A percentile compares a stretch with the other conserved stretches of the same genome.
phyloP scores from a whole-genome alignment of 129 eudicot species.

The Glebionis coronaria region DNA sequence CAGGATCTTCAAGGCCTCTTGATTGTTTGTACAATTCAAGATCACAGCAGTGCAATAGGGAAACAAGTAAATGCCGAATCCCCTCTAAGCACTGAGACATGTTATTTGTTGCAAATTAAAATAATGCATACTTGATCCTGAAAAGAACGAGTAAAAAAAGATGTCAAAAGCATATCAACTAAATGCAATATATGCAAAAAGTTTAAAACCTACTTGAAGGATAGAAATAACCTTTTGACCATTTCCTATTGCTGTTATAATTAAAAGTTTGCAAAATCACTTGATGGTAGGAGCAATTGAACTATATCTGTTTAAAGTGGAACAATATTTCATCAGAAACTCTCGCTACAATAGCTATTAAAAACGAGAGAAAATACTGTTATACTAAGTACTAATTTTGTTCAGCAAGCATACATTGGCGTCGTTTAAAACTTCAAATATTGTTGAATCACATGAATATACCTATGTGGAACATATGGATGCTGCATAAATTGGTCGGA shows the following conservation, averaged over 20 bases:
- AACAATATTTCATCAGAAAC: neutral
- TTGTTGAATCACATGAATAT: conserved; percentile 15
- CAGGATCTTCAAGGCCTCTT: conserved; percentile 90
- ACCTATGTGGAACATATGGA: neutral
- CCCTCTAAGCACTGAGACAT: conserved; percentile 95
- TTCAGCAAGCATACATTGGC: conserved; percentile 1
- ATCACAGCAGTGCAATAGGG: conserved; percentile 76
- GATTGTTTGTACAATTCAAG: conserved; percentile 60
- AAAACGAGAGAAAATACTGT: neutral
- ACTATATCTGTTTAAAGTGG: conserved; percentile 14
- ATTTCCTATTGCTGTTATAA: conserved; percentile 26
- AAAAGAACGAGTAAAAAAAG: neutral
- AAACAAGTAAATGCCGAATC: conserved; percentile 69
- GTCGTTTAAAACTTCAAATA: neutral
- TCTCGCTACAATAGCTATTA: neutral
- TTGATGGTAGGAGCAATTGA: conserved; percentile 17
- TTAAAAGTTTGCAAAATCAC: conserved; percentile 5
- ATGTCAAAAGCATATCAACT: neutral
- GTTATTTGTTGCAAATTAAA: conserved; percentile 49
- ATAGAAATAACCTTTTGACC: conserved; percentile 27
- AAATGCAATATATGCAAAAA: neutral
- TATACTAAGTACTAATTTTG: neutral
- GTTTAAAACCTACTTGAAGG: neutral
- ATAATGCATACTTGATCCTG: conserved; percentile 65
- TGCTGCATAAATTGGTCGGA: neutral